Percentiles rank a stretch among this genome's conserved stretches.
phyloP scores from a whole-genome alignment of 768 basidiomycete species.

The Trametes maxima region DNA sequence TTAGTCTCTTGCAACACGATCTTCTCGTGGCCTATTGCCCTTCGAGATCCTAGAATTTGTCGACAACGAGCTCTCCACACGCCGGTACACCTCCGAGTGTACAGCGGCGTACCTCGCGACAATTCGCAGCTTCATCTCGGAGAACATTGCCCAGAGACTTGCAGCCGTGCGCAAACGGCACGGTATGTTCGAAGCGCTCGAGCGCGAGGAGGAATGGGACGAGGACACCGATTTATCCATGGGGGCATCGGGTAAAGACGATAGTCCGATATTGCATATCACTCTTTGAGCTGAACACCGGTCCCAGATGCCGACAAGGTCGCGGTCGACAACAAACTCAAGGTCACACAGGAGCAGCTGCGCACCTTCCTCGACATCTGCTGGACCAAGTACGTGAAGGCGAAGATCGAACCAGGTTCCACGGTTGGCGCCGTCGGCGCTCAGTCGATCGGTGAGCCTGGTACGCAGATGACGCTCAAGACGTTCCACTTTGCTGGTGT shows the following conservation, averaged over 20 bases:
- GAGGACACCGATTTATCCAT: slow-evolving; percentile 73
- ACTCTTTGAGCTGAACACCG: slow-evolving; percentile 4
- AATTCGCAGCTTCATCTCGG: slow-evolving; percentile 69
- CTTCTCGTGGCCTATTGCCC: slow-evolving; percentile 72
- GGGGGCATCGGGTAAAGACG: slow-evolving; percentile 61
- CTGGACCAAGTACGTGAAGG: slow-evolving; percentile 90
- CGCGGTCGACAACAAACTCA: slow-evolving; percentile 86
- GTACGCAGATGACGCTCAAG: slow-evolving; percentile 99
- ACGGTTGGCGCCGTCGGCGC: slow-evolving; percentile 99
- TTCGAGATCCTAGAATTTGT: slow-evolving; percentile 82
- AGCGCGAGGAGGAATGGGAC: slow-evolving; percentile 76
- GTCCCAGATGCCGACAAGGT: slow-evolving; percentile 62
- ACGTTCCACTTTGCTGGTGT: slow-evolving; percentile 99
- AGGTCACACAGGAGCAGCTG: slow-evolving; percentile 85
- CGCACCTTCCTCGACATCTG: slow-evolving; percentile 81
- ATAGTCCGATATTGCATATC: background rate
- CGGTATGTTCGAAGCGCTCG: slow-evolving; percentile 84
- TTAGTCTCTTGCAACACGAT: slow-evolving; percentile 65
- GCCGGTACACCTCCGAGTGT: slow-evolving; percentile 68
- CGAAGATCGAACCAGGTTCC: slow-evolving; percentile 96
- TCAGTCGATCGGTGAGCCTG: slow-evolving; percentile 98
- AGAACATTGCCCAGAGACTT: slow-evolving; percentile 66
- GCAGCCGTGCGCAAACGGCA: slow-evolving; percentile 67
- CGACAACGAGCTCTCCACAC: slow-evolving; percentile 59
- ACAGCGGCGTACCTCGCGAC: slow-evolving; percentile 68